Evolutionary conservation across 2,329 filamentous ascomycete genomes (phyloP).

Genomic region (Falciphora oryzae): DNA sequence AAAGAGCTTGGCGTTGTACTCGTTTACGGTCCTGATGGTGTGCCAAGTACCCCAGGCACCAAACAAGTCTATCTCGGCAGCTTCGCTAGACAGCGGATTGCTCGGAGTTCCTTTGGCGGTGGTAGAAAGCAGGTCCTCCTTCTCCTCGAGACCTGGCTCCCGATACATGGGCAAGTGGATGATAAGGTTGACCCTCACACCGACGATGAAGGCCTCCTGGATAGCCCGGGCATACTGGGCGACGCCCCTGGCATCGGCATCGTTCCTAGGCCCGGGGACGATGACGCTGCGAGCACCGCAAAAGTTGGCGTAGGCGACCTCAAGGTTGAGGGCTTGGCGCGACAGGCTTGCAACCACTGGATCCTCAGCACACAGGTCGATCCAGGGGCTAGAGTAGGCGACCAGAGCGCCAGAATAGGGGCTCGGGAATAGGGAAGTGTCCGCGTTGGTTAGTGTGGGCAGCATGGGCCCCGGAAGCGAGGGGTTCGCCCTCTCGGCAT

Average conservation of each 20-base stretch:
- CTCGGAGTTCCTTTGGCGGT: constrained; percentile 21
- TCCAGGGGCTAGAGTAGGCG: constrained; percentile 83
- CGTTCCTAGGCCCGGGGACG: constrained; percentile 66
- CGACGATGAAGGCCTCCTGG: constrained; percentile 70
- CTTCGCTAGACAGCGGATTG: constrained; percentile 29
- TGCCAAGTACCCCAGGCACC: constrained; percentile 94
- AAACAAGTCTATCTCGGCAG: constrained; percentile 59
- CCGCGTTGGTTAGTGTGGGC: constrained; percentile 68
- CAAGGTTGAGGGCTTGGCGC: constrained; percentile 81
- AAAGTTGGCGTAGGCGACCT: constrained; percentile 92
- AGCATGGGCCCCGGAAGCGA: constrained; percentile 51
- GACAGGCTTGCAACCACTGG: constrained; percentile 81
- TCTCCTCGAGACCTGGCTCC: constrained; percentile 53
- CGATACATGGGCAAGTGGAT: constrained; percentile 82
- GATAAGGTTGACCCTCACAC: constrained; percentile 71
- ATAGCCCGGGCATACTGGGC: constrained; percentile 79
- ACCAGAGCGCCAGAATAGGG: constrained; percentile 67
- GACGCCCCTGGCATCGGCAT: constrained; percentile 45
- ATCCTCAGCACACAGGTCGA: constrained; percentile 79
- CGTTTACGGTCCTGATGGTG: constrained; percentile 75
- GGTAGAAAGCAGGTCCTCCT: constrained; percentile 45
- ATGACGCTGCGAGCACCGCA: constrained; percentile 83
- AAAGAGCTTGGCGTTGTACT: constrained; percentile 73
- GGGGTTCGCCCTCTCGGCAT: constrained; percentile 36
- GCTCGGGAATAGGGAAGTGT: constrained; percentile 67